A percentile compares a stretch with the other conserved stretches of the same genome.
Conservation (phyloP, 2,329 filamentous ascomycete species). For the Chrysoporthe puriensis region DNA sequence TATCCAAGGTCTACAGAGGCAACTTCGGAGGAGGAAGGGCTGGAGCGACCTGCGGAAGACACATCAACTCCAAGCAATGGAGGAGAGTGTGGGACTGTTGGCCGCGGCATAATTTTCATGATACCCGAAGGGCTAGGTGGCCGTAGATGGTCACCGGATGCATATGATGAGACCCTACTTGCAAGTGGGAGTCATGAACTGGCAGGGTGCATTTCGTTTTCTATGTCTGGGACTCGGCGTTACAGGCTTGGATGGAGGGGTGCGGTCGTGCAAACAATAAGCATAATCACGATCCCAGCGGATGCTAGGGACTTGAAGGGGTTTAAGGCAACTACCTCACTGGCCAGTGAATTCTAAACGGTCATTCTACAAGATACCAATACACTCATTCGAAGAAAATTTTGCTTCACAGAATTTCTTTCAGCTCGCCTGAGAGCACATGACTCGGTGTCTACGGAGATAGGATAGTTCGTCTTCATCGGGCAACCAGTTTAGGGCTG, state of each 20-base stretch:
- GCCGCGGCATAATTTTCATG: constrained; percentile 1
- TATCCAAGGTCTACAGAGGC: constrained; percentile 11
- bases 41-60: constrained; percentile 12
- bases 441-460: background rate
- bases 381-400: background rate
- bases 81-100: constrained; percentile 12
- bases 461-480: constrained; percentile 1
- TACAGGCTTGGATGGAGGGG: background rate
- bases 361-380: background rate
- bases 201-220: background rate
- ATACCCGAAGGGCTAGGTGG: background rate
- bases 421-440: background rate
- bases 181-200: background rate
- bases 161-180: background rate
- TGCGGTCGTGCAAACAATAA: background rate
- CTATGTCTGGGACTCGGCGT: background rate
- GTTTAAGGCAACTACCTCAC: background rate
- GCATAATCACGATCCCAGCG: background rate
- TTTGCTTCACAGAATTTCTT: background rate
- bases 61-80: constrained; percentile 5
- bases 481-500: background rate
- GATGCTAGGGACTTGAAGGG: background rate
- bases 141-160: background rate
- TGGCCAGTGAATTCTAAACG: background rate
- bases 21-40: constrained; percentile 19